Evolutionary conservation across 768 basidiomycete species (phyloP).

Genomic region (Termitomyces sp.): DNA sequence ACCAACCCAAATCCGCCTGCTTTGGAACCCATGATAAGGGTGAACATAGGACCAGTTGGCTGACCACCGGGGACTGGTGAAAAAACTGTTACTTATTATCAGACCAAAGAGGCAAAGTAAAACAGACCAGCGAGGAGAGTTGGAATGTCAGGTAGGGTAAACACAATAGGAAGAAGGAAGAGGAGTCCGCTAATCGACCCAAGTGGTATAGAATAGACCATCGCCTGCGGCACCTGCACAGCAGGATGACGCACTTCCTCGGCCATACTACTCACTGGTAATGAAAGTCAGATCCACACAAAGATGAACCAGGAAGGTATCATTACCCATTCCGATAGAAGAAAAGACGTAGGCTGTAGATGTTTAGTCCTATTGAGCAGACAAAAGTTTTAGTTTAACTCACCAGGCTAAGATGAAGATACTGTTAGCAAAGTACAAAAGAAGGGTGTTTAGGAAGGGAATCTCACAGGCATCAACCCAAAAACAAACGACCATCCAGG

Average conservation of each 20-base stretch:
- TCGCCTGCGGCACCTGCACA: conserved; percentile 46
- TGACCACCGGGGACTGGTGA: conserved; percentile 50
- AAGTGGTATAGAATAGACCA: conserved; percentile 49
- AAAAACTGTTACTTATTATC: not conserved
- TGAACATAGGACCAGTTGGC: conserved; percentile 58
- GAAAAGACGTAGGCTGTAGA: conserved; percentile 46
- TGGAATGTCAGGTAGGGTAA: conserved; percentile 54
- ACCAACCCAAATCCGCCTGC: conserved; percentile 60
- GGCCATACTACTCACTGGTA: conserved; percentile 57
- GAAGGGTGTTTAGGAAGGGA: not conserved
- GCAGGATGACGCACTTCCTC: conserved; percentile 62
- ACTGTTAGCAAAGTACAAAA: not conserved
- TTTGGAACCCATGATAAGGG: conserved; percentile 54
- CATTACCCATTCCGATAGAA: conserved; percentile 58
- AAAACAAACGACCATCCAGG: conserved; percentile 68
- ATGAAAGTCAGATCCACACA: not conserved
- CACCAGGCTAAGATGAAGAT: conserved; percentile 25
- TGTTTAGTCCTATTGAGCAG: not conserved
- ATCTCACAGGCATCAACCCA: conserved; percentile 48
- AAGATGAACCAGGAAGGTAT: not conserved
- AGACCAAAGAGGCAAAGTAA: not conserved
- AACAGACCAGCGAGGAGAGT: conserved; percentile 43
- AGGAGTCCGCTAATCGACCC: conserved; percentile 45
- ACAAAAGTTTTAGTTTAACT: not conserved
- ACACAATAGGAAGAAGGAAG: conserved; percentile 57